Percentiles rank a stretch among this genome's conserved stretches.
phyloP scores from a whole-genome alignment of 2,329 filamentous ascomycete species.

The Chaetomium globosum region DNA sequence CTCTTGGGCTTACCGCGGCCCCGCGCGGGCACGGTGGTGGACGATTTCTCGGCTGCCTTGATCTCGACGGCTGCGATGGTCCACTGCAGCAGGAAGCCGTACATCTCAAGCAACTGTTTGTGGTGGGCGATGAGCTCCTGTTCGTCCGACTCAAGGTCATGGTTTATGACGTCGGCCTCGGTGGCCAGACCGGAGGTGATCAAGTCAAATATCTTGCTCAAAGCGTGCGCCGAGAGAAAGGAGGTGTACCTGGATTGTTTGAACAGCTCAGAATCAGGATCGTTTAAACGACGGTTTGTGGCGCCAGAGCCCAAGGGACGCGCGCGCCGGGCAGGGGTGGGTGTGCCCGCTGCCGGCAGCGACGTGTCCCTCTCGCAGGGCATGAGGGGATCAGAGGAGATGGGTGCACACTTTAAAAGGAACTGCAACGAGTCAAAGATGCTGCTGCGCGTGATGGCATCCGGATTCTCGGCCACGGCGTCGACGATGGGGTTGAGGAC shows the following conservation, averaged over 20 bases:
- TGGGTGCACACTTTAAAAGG: slow-evolving; percentile 86
- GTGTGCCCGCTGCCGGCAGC: slow-evolving; percentile 21
- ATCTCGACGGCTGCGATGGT: slow-evolving; percentile 91
- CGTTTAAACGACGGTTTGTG: slow-evolving; percentile 37
- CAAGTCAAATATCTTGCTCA: slow-evolving; percentile 92
- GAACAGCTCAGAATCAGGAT: slow-evolving; percentile 65
- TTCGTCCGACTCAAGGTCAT: slow-evolving; percentile 88
- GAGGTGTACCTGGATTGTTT: slow-evolving; percentile 74
- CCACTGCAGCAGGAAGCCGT: slow-evolving; percentile 93
- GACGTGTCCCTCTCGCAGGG: slow-evolving; percentile 13
- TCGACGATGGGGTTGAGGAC: slow-evolving; percentile 92
- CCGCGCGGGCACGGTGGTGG: slow-evolving; percentile 68
- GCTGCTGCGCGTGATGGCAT: slow-evolving; percentile 76
- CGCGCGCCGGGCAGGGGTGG: slow-evolving; percentile 24
- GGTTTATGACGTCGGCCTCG: slow-evolving; percentile 81
- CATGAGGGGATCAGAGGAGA: slow-evolving; percentile 45
- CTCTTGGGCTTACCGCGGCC: slow-evolving; percentile 74
- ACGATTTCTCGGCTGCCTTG: slow-evolving; percentile 87
- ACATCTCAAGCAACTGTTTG: slow-evolving; percentile 89
- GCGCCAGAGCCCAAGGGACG: slow-evolving; percentile 30
- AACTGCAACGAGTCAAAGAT: slow-evolving; percentile 94
- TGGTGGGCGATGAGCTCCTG: slow-evolving; percentile 84
- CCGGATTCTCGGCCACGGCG: slow-evolving; percentile 86
- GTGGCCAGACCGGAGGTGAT: slow-evolving; percentile 82
- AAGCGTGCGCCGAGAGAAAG: slow-evolving; percentile 74